Conservation (phyloP, 768 basidiomycete species). For the Collybiopsis luxurians region DNA sequence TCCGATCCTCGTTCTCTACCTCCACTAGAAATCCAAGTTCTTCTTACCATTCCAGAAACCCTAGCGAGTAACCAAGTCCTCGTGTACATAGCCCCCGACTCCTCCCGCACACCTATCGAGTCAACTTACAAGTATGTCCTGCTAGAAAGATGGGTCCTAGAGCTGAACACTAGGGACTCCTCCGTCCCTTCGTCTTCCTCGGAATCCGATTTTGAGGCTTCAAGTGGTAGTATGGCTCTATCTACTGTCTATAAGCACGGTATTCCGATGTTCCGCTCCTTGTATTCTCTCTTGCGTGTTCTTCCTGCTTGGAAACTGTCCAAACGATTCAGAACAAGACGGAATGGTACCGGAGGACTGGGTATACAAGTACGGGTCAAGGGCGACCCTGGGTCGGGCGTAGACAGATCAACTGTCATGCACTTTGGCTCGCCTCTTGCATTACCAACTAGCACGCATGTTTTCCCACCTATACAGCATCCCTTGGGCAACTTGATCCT, state of each 20-base stretch:
- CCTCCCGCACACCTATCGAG: slow-evolving; percentile 61
- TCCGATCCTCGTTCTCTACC: slow-evolving; percentile 34
- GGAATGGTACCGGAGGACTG: slow-evolving; percentile 39
- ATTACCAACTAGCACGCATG: slow-evolving; percentile 43
- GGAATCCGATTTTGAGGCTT: slow-evolving; percentile 11
- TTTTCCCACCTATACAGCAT: slow-evolving; percentile 67
- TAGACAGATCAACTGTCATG: slow-evolving; percentile 17
- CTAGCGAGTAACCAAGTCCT: slow-evolving; percentile 68
- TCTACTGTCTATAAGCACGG: slow-evolving; percentile 84
- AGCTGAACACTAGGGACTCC: slow-evolving; percentile 29
- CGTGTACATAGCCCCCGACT: slow-evolving; percentile 58
- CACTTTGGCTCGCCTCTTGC: slow-evolving; percentile 29
- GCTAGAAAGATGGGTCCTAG: slow-evolving; percentile 68
- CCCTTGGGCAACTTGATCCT: slow-evolving; percentile 64
- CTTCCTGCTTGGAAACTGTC: slow-evolving; percentile 76
- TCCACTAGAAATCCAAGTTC: slow-evolving; percentile 64
- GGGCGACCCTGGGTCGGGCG: slow-evolving; percentile 17
- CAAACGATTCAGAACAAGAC: slow-evolving; percentile 52
- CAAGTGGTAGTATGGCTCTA: slow-evolving; percentile 51
- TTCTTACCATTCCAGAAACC: slow-evolving; percentile 64
- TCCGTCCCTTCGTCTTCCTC: slow-evolving; percentile 15
- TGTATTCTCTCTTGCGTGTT: slow-evolving; percentile 69
- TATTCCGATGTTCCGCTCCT: slow-evolving; percentile 76
- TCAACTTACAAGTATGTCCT: slow-evolving; percentile 69
- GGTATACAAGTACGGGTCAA: slow-evolving; percentile 47